phyloP scores from a whole-genome alignment of 2,329 filamentous ascomycete species.

The Macrophomina tecta region DNA sequence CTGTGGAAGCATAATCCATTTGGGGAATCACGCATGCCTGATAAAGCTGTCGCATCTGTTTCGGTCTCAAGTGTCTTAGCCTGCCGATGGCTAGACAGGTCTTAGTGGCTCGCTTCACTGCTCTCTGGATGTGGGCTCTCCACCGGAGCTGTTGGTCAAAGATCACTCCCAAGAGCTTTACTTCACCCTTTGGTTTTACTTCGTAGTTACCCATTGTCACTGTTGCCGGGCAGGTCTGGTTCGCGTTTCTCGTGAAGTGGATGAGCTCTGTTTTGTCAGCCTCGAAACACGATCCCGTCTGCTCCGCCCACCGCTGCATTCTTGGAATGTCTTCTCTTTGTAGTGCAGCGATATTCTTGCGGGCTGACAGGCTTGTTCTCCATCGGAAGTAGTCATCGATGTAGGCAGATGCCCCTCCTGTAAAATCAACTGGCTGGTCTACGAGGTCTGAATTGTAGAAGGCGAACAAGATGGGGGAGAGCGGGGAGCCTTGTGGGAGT shows the following conservation, averaged over 20 bases:
- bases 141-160: conserved; percentile 35
- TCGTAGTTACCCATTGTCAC: conserved; percentile 29
- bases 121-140: conserved; percentile 33
- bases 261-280: conserved; percentile 41
- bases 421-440: conserved; percentile 6
- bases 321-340: conserved; percentile 3
- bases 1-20: conserved; percentile 36
- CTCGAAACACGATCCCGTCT: conserved; percentile 31
- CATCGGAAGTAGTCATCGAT: conserved; percentile 29
- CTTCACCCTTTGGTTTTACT: conserved; percentile 31
- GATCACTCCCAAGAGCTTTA: conserved; percentile 37
- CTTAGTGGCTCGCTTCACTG: conserved; percentile 32
- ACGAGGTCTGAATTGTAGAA: conserved; percentile 23
- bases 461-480: conserved; percentile 16
- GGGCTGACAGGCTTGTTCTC: conserved; percentile 29
- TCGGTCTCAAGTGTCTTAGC: conserved; percentile 33
- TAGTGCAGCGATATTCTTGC: background rate
- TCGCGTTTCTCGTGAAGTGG: conserved; percentile 36
- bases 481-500: conserved; percentile 6
- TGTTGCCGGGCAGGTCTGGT: conserved; percentile 24
- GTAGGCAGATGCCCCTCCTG: conserved; percentile 19
- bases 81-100: conserved; percentile 31
- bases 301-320: background rate
- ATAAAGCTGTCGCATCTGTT: conserved; percentile 36
- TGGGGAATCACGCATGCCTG: conserved; percentile 34